These are phyloP conservation scores for Ottelia alismoides DNA, from an alignment of 106 monocot species.

Conservation along the genomic window DNA sequence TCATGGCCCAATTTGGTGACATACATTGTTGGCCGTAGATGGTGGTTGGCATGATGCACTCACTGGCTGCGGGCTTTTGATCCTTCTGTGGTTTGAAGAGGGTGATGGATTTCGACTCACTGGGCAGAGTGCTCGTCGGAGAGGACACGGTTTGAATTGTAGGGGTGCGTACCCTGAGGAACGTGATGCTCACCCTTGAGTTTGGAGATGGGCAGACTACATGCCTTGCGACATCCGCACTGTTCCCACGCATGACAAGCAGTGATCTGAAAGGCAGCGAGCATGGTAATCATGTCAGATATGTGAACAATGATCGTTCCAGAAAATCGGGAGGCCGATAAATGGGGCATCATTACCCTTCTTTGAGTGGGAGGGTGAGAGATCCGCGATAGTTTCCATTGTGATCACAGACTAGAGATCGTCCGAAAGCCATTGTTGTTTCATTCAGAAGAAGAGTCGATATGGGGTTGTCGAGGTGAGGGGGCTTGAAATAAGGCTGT, in stretches of 20 bases:
- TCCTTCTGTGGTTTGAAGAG: conserved; percentile 34
- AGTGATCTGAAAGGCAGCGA: conserved; percentile 53
- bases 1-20: neutral
- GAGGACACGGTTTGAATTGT: conserved; percentile 1
- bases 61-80: neutral
- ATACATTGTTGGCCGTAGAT: neutral
- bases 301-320: neutral
- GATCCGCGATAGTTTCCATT: conserved; percentile 79
- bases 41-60: neutral
- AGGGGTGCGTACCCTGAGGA: conserved; percentile 51
- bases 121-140: neutral
- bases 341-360: conserved; percentile 44
- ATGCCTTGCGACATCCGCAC: conserved; percentile 96
- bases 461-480: conserved; percentile 87
- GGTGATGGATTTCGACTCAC: conserved; percentile 26
- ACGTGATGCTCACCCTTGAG: conserved; percentile 57
- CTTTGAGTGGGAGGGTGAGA: conserved; percentile 50
- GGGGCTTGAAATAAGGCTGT: conserved; percentile 96
- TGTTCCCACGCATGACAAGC: conserved; percentile 94
- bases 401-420: conserved; percentile 43
- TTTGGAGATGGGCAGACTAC: conserved; percentile 72
- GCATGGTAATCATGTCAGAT: neutral
- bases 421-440: conserved; percentile 70
- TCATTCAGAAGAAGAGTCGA: conserved; percentile 74
- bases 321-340: neutral